phyloP scores from a whole-genome alignment of 228 moss, liverwort and hornwort species.

The Sphagnum fallax region DNA sequence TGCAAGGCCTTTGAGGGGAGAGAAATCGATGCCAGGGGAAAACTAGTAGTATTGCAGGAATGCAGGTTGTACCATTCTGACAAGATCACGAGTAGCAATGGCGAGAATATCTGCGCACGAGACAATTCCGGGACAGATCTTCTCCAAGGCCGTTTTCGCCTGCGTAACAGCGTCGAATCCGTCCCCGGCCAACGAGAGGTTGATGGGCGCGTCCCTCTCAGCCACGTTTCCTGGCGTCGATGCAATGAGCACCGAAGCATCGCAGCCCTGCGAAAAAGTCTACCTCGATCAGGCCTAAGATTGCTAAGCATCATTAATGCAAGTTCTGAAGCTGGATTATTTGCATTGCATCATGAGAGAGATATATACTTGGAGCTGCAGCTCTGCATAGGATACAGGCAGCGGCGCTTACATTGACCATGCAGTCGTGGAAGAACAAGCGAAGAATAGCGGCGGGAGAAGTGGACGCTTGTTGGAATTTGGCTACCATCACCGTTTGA shows the following conservation, averaged over 20 bases:
- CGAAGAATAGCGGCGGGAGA: neutral
- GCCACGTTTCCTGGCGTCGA: neutral
- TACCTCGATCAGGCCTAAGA: too few species aligned
- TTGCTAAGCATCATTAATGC: too few species aligned
- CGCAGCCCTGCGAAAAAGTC: neutral
- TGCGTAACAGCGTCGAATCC: neutral
- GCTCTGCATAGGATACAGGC: too few species aligned
- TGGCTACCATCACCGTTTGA: neutral
- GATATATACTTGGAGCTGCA: too few species aligned
- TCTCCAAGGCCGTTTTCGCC: neutral
- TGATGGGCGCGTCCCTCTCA: neutral
- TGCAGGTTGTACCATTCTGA: neutral
- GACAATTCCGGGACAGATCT: neutral
- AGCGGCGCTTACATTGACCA: neutral
- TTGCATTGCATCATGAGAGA: too few species aligned
- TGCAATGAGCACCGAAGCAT: neutral
- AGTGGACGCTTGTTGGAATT: neutral
- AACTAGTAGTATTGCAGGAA: too few species aligned
- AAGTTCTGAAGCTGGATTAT: too few species aligned
- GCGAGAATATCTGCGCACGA: conserved; percentile 1
- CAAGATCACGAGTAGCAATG: neutral
- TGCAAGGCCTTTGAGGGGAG: too few species aligned
- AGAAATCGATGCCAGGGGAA: too few species aligned
- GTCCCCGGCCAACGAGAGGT: neutral
- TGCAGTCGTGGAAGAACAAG: conserved; percentile 1